Base-by-base conservation (phyloP, 352 stramenopile species). In the Pythium biforme region DNA sequence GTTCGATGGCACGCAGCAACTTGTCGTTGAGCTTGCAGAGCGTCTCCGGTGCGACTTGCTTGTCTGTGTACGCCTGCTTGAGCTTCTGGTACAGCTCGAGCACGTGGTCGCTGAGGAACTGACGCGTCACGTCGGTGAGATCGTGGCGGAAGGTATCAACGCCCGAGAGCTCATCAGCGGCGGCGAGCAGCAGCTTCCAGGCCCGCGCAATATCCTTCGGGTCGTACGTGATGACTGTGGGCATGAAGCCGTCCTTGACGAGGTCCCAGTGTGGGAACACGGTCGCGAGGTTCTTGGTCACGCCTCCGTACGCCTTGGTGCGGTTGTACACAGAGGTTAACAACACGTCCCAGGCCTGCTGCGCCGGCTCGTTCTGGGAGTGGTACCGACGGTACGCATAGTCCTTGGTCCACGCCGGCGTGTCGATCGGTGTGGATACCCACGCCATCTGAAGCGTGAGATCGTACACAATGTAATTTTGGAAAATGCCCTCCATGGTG, bases 381-480 rank as follows among this genome's bases (percentile, higher is more conserved):
- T 90, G 77, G 70, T 94, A 94, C 11, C 85, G 81, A 46, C 77
- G 67, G 34, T 72, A 52, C 9, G 75, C 72, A 64, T 78, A 94
- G 19, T 72, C 68, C 22, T 77, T 68, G n/a, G 92, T 63, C 70
- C 75, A 94, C 6, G 59, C 39, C 10, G 58, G 26, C 10, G 82
- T 72, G 46, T 84, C 69, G 3, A 94, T 56, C 1, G 75, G 69
- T 11, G 55, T 37, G 31, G 75, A 41, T 53, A 81, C 62, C 81
- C 79, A 94, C 7, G 82, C 81, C 81, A 90, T 92, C 41, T 91
- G 73, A 11, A 92, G 60, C 15, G 76, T 74, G 27, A 93, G 64
- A 50, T 94, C 85, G 57, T 94, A 94, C 37, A 94, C 81, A 0
- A 92, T 72, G 55, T 94, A 94, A 74, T 94, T 94, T 52, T 94